Evolutionary conservation across 805 yeast species (phyloP).

Genomic region (Saccharomyces mikatae): DNA sequence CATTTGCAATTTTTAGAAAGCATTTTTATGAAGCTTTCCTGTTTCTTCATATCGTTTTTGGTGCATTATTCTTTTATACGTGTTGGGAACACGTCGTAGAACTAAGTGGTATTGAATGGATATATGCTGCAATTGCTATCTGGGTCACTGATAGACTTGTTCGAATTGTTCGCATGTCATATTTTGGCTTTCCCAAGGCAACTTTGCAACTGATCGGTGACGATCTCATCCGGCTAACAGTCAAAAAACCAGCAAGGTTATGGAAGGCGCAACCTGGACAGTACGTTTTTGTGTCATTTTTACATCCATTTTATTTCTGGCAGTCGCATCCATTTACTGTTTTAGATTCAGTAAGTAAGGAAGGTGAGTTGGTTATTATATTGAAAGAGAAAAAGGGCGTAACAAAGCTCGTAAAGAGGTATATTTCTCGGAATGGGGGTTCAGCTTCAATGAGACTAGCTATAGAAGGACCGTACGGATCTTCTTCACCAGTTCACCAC

Average conservation of each 20-base stretch:
- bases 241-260: slow-evolving; percentile 7
- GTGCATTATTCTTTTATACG: slow-evolving; percentile 36
- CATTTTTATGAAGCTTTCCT: slow-evolving; percentile 41
- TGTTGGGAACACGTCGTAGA: slow-evolving; percentile 41
- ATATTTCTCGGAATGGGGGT: slow-evolving; percentile 26
- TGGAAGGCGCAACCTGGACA: slow-evolving; percentile 41
- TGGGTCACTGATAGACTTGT: slow-evolving; percentile 38
- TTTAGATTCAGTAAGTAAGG: slow-evolving; percentile 27
- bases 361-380: slow-evolving; percentile 33
- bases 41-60: slow-evolving; percentile 36
- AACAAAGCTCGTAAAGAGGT: slow-evolving; percentile 32
- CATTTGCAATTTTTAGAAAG: slow-evolving; percentile 30
- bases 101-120: slow-evolving; percentile 37
- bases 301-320: slow-evolving; percentile 41
- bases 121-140: slow-evolving; percentile 31
- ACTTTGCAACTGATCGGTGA: slow-evolving; percentile 12
- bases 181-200: slow-evolving; percentile 17
- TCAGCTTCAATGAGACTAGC: slow-evolving; percentile 30
- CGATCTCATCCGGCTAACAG: slow-evolving; percentile 14
- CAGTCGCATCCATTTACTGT: slow-evolving; percentile 54
- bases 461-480: slow-evolving; percentile 69
- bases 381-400: slow-evolving; percentile 43
- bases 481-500: slow-evolving; percentile 38
- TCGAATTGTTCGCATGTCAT: slow-evolving; percentile 29
- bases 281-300: slow-evolving; percentile 39